A percentile compares a stretch with the other conserved stretches of the same genome.
Conservation (phyloP, 1,139 yeast species). For the Geotrichum histeridarum region DNA sequence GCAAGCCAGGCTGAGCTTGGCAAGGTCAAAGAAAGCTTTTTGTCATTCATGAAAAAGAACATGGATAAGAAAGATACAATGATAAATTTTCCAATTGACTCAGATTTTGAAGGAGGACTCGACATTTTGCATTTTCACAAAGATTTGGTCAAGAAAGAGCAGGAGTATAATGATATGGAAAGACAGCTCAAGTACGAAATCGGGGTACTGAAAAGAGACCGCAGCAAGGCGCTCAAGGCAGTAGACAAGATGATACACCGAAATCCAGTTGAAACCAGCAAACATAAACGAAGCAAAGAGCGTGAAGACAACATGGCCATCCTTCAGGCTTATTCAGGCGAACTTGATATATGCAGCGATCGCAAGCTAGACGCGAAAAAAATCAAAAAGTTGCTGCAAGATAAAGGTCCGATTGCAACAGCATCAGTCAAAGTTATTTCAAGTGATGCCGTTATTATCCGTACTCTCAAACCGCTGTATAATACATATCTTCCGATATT, state of each 20-base stretch:
- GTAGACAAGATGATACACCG: constrained; percentile 1
- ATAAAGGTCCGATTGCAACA: not conserved
- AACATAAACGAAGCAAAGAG: constrained; percentile 8
- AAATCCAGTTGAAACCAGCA: not conserved
- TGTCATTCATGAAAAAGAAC: not conserved
- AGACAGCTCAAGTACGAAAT: not conserved
- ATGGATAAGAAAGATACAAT: not conserved
- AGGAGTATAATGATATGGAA: not conserved
- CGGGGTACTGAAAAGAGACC: constrained; percentile 2
- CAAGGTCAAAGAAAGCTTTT: constrained; percentile 3
- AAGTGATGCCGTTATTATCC: constrained; percentile 3
- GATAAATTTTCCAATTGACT: not conserved
- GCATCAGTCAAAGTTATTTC: constrained; percentile 4
- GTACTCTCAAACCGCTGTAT: constrained; percentile 1
- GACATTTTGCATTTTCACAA: not conserved
- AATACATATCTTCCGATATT: not conserved
- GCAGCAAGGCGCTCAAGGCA: not conserved
- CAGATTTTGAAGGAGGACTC: too few relatives aligned
- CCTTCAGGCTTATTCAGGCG: not conserved
- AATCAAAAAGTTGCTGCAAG: not conserved
- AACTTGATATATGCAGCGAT: not conserved
- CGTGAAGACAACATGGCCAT: constrained; percentile 13
- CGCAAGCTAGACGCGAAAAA: not conserved
- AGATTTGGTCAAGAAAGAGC: not conserved
- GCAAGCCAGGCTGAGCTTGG: not conserved